These are phyloP conservation scores for Tagetes patula DNA, from an alignment of 129 eudicot genomes.

Conservation along the genomic window DNA sequence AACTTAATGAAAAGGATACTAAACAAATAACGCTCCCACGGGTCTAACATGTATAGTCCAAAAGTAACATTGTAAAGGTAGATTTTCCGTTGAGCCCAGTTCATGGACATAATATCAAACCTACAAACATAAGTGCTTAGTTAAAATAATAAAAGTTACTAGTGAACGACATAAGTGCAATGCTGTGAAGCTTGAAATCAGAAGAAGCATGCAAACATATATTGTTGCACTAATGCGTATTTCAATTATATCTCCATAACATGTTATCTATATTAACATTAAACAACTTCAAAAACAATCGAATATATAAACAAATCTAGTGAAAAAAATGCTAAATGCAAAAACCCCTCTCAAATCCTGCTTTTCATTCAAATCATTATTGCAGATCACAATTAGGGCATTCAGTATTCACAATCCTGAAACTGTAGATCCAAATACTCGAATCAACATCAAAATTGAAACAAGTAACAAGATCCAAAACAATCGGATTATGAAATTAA, in stretches of 20 bases:
- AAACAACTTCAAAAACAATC: neutral
- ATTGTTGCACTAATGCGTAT: neutral
- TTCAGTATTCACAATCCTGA: constrained; percentile 6
- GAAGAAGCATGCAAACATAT: neutral
- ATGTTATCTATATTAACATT: neutral
- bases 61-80: constrained; percentile 82
- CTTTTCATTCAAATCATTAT: neutral
- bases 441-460: neutral
- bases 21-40: constrained; percentile 92
- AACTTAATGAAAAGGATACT: constrained; percentile 58
- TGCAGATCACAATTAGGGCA: neutral
- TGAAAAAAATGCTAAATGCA: neutral
- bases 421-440: constrained; percentile 13
- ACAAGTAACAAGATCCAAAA: constrained; percentile 14
- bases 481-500: neutral
- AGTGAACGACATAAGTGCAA: neutral
- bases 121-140: neutral
- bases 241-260: neutral
- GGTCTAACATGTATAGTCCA: constrained; percentile 89
- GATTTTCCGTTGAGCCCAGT: constrained; percentile 85
- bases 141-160: neutral
- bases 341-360: neutral
- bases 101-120: constrained; percentile 38
- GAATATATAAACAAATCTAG: neutral
- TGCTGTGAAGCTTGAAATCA: neutral